Evolutionary conservation across 2,329 filamentous ascomycete species (phyloP).

Genomic region (Arachnopeziza araneosa): DNA sequence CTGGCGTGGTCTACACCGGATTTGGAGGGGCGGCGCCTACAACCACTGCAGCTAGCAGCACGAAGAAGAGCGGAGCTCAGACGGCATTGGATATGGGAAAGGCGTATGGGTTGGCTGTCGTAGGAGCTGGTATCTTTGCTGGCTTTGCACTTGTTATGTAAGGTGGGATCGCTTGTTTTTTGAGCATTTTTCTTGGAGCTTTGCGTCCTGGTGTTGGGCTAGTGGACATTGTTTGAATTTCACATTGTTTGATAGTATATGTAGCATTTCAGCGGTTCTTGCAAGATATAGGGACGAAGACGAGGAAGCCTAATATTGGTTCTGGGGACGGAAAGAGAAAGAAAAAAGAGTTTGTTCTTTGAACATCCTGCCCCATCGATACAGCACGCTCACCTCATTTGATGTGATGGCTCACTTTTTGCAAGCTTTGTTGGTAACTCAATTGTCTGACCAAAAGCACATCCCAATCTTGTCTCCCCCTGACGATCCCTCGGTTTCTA

Average conservation of each 20-base stretch:
- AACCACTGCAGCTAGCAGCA: constrained; percentile 15
- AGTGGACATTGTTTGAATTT: constrained; percentile 7
- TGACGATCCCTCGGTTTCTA: neutral
- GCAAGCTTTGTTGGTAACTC: neutral
- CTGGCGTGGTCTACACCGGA: constrained; percentile 37
- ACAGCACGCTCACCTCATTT: neutral
- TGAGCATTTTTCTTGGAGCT: constrained; percentile 1
- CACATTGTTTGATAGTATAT: neutral
- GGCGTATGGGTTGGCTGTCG: constrained; percentile 48
- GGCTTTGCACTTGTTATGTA: constrained; percentile 51
- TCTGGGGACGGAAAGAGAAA: constrained; percentile 7
- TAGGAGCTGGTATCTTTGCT: constrained; percentile 49
- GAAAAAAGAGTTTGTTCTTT: neutral
- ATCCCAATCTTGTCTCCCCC: neutral
- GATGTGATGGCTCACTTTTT: neutral
- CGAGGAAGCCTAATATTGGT: constrained; percentile 10
- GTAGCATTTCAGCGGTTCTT: constrained; percentile 17
- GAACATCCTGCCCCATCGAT: neutral
- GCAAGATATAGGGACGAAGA: constrained; percentile 7
- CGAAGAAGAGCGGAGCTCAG: constrained; percentile 30
- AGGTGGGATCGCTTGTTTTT: constrained; percentile 12
- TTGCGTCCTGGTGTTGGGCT: neutral
- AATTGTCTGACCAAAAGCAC: neutral
- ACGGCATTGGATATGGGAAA: constrained; percentile 45
- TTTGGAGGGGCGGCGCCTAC: constrained; percentile 34